Base-by-base conservation (phyloP, 352 stramenopile species). In the Phytophthora foliorum region DNA sequence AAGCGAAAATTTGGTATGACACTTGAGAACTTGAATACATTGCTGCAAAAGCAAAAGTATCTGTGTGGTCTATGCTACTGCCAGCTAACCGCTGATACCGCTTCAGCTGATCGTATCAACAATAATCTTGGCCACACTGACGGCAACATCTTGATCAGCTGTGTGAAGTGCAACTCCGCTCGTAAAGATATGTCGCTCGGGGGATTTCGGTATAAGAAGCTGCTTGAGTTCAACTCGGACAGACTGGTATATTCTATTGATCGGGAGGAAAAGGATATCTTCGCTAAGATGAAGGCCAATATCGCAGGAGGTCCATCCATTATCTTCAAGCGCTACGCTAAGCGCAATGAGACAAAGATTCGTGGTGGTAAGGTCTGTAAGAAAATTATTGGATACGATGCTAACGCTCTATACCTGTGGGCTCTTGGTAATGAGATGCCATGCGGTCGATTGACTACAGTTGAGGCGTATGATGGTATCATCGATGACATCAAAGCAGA, bases 391-490 rank as follows among this genome's bases (percentile, higher is more conserved):
- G 63, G 67, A 2, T 59, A 62, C 17, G 67, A 63, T 38, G 67
- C 59, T 11, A 63, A 79, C 17, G 21, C 10, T 24, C 46, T 42
- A 4, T 48, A 38, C 3, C 29, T 34, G 1, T 34, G 48, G 32
- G 67, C 16, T 42, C 46, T 78, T 10, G 60, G 62, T 34, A 67
- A 68, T 60, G 57, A 73, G 1, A 81, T 84, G 69, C 76, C 72
- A 8, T 84, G 76, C 42, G 69, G 69, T 21, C 19, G 32, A 2
- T 38, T 77, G 3, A 68, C 32, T 34, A 57, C 51, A 0, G 22
- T 57, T 16, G 32, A 57, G 9, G 32, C 32, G 4, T 57, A 57
- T 24, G 9, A 25, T 2, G 51, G 32, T 10, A 57, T 57, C 6
- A 17, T 57, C 14, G 32, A 34, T 2, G 72, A 84, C 34, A 77